These are phyloP conservation scores for Arachnomyces sp. DNA, from an alignment of 2,329 filamentous ascomycete species.

Conservation along the genomic window DNA sequence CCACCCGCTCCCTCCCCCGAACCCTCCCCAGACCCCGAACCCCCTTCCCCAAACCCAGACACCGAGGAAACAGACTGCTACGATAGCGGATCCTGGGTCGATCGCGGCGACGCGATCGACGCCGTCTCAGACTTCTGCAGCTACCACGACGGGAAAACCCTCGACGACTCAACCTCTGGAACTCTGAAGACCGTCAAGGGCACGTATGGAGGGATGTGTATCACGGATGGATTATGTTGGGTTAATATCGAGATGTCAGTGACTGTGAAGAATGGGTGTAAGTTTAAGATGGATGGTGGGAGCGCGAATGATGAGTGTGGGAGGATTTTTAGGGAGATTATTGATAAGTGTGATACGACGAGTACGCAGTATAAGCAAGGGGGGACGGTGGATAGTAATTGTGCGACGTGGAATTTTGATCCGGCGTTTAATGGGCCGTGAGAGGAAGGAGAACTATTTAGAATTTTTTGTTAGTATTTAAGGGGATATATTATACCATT, in stretches of 20 bases:
- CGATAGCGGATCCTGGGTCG: neutral
- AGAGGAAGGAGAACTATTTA: too few species aligned
- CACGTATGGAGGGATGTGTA: neutral
- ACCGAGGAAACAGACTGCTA: neutral
- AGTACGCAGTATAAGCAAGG: neutral
- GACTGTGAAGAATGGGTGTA: conserved; percentile 1
- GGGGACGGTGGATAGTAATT: neutral
- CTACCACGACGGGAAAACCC: neutral
- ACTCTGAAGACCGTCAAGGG: too few species aligned
- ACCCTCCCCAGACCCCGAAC: too few species aligned
- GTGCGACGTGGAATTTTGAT: conserved; percentile 1
- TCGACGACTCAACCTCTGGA: neutral
- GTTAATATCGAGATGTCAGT: neutral
- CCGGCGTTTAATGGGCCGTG: too few species aligned
- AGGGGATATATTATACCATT: too few species aligned
- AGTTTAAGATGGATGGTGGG: neutral
- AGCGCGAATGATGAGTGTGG: neutral
- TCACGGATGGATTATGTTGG: neutral
- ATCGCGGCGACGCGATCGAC: neutral
- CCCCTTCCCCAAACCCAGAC: too few species aligned
- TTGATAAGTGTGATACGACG: conserved; percentile 4
- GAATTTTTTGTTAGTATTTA: too few species aligned
- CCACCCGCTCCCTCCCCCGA: too few species aligned
- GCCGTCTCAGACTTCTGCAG: neutral
- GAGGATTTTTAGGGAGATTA: neutral